Percentiles rank a stretch among this genome's conserved stretches.
Conservation (phyloP, 2,329 filamentous ascomycete species). For the Cercospora citrullina region DNA sequence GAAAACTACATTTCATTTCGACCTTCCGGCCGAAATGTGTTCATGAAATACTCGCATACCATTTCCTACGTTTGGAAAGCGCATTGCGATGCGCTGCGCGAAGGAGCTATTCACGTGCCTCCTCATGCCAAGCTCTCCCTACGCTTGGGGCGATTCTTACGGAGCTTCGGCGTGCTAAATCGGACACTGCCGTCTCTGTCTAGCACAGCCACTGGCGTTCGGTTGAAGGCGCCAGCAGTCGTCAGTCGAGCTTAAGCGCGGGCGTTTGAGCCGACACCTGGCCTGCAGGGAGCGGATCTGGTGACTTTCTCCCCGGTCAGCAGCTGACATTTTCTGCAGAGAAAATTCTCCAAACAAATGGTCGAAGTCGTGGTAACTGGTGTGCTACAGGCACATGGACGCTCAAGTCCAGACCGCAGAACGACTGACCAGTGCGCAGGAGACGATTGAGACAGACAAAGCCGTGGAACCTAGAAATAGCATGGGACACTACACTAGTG, state of each 20-base stretch:
- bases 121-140: not conserved
- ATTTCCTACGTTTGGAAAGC: not conserved
- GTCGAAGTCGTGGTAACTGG: not conserved
- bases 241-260: constrained; percentile 2
- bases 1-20: not conserved
- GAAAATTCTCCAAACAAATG: not conserved
- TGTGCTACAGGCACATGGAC: not conserved
- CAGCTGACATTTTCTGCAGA: not conserved
- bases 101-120: not conserved
- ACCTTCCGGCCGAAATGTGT: no score
- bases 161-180: not conserved
- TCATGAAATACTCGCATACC: not conserved
- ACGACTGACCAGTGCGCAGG: not conserved
- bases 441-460: not conserved
- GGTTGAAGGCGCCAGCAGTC: constrained; percentile 10
- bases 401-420: constrained; percentile 1
- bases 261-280: not conserved
- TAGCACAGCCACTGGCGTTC: constrained; percentile 7
- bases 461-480: constrained; percentile 12
- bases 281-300: not conserved
- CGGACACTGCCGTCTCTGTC: not conserved
- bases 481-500: constrained; percentile 16
- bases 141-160: not conserved
- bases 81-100: not conserved
- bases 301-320: not conserved